phyloP scores from a whole-genome alignment of 2,329 filamentous ascomycete species.

The Microdochium nivale region DNA sequence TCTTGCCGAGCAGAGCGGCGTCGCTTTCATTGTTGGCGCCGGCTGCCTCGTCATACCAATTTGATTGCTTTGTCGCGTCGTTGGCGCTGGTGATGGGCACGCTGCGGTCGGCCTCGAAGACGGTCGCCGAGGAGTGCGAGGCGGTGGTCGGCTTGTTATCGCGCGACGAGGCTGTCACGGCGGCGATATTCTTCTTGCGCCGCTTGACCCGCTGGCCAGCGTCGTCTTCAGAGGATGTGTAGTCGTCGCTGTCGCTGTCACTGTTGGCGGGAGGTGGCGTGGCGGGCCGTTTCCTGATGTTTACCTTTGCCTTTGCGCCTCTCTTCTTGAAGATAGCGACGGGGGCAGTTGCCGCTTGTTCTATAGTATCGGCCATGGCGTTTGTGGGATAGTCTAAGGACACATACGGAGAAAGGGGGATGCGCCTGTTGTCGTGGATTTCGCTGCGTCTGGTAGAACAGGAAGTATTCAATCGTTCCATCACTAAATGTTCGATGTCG shows the following conservation, averaged over 20 bases:
- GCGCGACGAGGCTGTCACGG: constrained; percentile 57
- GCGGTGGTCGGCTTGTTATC: constrained; percentile 27
- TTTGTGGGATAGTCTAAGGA: not conserved
- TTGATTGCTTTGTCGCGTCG: constrained; percentile 81
- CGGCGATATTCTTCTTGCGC: constrained; percentile 56
- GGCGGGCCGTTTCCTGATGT: constrained; percentile 70
- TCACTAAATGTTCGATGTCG: not conserved
- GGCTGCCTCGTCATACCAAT: constrained; percentile 92
- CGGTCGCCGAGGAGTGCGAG: constrained; percentile 37
- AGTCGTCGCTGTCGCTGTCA: constrained; percentile 50
- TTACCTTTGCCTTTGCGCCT: constrained; percentile 65
- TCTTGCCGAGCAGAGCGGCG: constrained; percentile 51
- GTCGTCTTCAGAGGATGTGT: constrained; percentile 69
- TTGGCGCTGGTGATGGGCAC: constrained; percentile 59
- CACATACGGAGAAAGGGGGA: not conserved
- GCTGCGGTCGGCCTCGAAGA: constrained; percentile 52
- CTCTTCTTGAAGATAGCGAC: constrained; percentile 81
- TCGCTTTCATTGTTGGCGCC: no score
- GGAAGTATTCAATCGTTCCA: not conserved
- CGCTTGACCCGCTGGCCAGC: constrained; percentile 71
- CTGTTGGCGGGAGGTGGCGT: constrained; percentile 62
- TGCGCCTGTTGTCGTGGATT: not conserved
- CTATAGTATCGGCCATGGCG: constrained; percentile 12
- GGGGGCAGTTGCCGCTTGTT: constrained; percentile 31
- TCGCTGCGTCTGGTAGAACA: not conserved